These are phyloP conservation scores for Pythium chondricola DNA, from an alignment of 352 stramenopile species.

Conservation along the genomic window DNA sequence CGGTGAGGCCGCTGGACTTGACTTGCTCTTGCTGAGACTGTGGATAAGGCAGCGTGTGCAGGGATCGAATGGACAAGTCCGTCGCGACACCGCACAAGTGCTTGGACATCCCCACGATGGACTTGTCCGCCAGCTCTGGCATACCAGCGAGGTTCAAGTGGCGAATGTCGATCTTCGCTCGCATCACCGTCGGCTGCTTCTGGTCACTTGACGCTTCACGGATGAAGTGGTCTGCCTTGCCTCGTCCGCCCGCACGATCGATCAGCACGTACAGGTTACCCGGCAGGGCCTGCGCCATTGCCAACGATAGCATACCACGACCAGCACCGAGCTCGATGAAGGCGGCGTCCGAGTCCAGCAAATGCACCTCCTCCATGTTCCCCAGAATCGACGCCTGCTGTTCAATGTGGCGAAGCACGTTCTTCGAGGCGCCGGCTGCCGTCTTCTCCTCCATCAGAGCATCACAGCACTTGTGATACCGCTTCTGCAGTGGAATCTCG, in stretches of 20 bases:
- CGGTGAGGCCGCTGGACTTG: conserved; percentile 14
- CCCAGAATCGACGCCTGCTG: conserved; percentile 80
- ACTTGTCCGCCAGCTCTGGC: conserved; percentile 33
- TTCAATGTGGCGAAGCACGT: conserved; percentile 69
- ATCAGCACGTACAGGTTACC: conserved; percentile 69
- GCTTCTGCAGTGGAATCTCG: conserved; percentile 52
- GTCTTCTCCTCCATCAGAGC: conserved; percentile 60
- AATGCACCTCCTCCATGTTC: conserved; percentile 53
- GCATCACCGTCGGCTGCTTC: conserved; percentile 31
- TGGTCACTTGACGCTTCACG: conserved; percentile 12
- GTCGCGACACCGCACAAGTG: conserved; percentile 80
- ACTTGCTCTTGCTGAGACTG: not conserved
- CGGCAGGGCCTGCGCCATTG: conserved; percentile 57
- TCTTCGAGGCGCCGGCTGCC: conserved; percentile 44
- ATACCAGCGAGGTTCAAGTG: conserved; percentile 75
- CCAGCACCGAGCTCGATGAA: conserved; percentile 76
- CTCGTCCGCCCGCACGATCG: conserved; percentile 59
- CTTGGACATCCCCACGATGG: conserved; percentile 81
- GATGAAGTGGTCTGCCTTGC: conserved; percentile 75
- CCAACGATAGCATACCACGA: conserved; percentile 72
- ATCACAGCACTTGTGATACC: conserved; percentile 60
- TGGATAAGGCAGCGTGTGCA: conserved; percentile 41
- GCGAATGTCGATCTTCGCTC: conserved; percentile 82
- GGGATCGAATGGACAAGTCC: conserved; percentile 66
- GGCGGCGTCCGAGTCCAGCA: conserved; percentile 37